Conservation (phyloP, 164 flowering plant genomes). For the Macadamia tetraphylla region DNA sequence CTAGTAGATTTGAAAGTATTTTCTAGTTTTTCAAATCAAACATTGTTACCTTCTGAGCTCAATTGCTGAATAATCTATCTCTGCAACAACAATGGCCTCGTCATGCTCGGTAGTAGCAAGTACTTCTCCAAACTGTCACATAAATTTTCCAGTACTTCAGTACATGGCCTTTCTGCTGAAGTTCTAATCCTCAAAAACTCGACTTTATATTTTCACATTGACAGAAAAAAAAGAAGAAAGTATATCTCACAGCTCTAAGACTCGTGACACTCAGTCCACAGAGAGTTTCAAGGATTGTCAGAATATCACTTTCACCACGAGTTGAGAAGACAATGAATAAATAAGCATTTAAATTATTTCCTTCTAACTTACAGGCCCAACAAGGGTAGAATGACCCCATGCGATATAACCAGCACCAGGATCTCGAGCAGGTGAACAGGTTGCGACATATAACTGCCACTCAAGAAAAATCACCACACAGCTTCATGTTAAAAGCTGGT, state of each 20-base stretch:
- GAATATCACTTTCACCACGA: no score
- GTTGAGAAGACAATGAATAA: no score
- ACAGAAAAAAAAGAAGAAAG: no score
- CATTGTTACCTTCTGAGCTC: constrained; percentile 65
- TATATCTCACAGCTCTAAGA: no score
- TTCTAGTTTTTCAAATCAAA: not conserved
- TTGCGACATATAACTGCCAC: constrained; percentile 83
- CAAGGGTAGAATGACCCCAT: constrained; percentile 97
- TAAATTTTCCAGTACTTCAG: not conserved
- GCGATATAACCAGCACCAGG: constrained; percentile 71
- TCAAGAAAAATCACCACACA: not conserved
- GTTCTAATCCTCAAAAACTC: no score
- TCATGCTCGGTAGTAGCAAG: constrained; percentile 87
- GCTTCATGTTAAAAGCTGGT: not conserved
- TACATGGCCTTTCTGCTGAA: no score
- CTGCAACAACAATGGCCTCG: constrained; percentile 69
- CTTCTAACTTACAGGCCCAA: constrained; percentile 79
- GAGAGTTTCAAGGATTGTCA: no score
- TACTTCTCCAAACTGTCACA: constrained; percentile 83
- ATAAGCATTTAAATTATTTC: not conserved
- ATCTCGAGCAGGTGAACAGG: constrained; percentile 97
- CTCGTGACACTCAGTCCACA: no score
- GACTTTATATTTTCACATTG: no score
- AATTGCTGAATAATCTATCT: constrained; percentile 74
- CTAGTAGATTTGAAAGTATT: not conserved